Conservation (phyloP, 768 basidiomycete species). For the Lepiota venenata region DNA sequence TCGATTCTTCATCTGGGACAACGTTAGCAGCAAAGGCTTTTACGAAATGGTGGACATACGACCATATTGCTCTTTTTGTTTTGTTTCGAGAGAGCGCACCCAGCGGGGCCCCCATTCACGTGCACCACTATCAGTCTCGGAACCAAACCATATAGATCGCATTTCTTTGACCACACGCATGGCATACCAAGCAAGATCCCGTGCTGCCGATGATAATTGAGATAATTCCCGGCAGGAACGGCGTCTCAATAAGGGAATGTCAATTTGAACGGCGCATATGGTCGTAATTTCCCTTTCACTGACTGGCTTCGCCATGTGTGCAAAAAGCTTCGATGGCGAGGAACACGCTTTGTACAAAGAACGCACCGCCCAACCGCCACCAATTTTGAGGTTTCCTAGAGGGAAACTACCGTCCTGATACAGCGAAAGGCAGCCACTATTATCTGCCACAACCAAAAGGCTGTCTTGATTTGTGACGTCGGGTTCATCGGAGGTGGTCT, state of each 20-base stretch:
- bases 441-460: constrained; percentile 59
- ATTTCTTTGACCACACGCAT: constrained; percentile 73
- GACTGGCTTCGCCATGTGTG: constrained; percentile 38
- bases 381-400: constrained; percentile 40
- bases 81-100: constrained; percentile 61
- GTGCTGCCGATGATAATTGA: constrained; percentile 60
- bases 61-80: constrained; percentile 63
- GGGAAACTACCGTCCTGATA: constrained; percentile 79
- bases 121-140: constrained; percentile 61
- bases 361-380: constrained; percentile 28
- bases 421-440: constrained; percentile 51
- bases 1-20: constrained; percentile 52
- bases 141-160: constrained; percentile 70
- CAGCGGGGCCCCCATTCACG: constrained; percentile 72
- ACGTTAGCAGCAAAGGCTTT: constrained; percentile 12
- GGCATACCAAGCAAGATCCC: constrained; percentile 70
- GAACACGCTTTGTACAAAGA: constrained; percentile 44
- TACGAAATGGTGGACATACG: constrained; percentile 37
- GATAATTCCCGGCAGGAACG: constrained; percentile 67
- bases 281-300: not conserved
- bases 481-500: constrained; percentile 32
- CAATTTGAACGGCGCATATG: constrained; percentile 24
- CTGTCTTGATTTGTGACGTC: constrained; percentile 60
- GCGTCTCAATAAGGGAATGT: constrained; percentile 54
- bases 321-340: constrained; percentile 19